These are phyloP conservation scores for Syzygium grande DNA, from an alignment of 345 rosid species.

Conservation along the genomic window DNA sequence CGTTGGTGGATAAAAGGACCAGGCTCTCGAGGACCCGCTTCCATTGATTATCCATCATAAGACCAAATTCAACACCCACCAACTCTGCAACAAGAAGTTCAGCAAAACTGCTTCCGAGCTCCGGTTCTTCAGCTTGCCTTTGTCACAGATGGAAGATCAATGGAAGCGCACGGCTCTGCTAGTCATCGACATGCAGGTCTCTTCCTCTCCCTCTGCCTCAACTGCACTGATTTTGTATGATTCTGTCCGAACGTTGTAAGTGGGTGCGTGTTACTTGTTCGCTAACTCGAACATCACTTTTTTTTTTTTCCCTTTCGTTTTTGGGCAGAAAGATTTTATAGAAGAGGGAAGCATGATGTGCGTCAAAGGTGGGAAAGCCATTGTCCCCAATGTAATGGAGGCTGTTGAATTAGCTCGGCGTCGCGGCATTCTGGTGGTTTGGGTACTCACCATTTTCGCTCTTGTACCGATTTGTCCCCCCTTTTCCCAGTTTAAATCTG, in stretches of 20 bases:
- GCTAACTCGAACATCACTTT: background rate
- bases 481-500: background rate
- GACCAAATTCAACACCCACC: background rate
- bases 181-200: conserved; percentile 96
- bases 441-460: conserved; percentile 33
- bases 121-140: background rate
- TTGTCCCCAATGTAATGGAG: conserved; percentile 59
- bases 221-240: background rate
- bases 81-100: background rate
- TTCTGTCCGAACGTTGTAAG: background rate
- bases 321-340: conserved; percentile 58
- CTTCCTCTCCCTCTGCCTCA: background rate
- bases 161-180: conserved; percentile 70
- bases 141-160: conserved; percentile 35
- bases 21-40: too few relatives aligned
- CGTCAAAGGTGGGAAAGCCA: conserved; percentile 62
- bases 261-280: background rate
- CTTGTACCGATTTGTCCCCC: background rate
- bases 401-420: conserved; percentile 65
- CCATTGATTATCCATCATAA: background rate
- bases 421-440: conserved; percentile 63
- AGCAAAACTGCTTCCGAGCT: background rate
- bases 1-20: too few relatives aligned
- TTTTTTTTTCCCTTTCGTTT: background rate
- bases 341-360: conserved; percentile 33